Evolutionary conservation across 805 yeast genomes (phyloP).

Genomic region (Yamadazyma takamatsuzukensis): DNA sequence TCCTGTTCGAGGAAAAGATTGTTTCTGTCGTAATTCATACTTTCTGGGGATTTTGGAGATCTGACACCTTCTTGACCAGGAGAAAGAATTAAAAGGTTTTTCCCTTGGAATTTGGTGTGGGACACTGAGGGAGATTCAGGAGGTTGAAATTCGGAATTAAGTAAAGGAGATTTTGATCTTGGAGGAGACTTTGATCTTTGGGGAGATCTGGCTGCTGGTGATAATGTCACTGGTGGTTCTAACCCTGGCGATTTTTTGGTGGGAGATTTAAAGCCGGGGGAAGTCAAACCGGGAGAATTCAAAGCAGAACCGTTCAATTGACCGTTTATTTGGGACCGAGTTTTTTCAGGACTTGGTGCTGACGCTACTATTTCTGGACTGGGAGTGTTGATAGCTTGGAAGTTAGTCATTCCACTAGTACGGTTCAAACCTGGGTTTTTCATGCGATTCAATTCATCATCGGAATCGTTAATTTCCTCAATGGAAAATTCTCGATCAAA

Average conservation of each 20-base stretch:
- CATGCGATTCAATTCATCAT: slow-evolving; percentile 27
- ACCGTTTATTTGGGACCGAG: no score
- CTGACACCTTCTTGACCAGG: slow-evolving; percentile 35
- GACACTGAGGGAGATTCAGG: slow-evolving; percentile 12
- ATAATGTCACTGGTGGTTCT: no score
- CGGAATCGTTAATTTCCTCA: slow-evolving; percentile 40
- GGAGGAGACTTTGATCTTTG: no score
- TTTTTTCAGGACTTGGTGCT: no score
- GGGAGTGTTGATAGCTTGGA: no score
- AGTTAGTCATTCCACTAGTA: slow-evolving; percentile 10
- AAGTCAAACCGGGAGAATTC: no score
- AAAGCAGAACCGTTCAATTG: no score
- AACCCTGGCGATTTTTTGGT: no score
- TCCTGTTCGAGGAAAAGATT: slow-evolving; percentile 6
- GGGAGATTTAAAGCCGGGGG: no score
- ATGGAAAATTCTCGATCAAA: slow-evolving; percentile 29
- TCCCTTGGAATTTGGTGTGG: slow-evolving; percentile 19
- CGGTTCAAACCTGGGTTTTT: slow-evolving; percentile 1
- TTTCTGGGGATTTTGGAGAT: slow-evolving; percentile 9
- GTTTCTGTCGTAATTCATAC: slow-evolving; percentile 5
- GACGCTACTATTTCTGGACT: background rate
- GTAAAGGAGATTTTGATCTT: slow-evolving; percentile 13
- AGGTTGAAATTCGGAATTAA: background rate
- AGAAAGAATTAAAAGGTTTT: slow-evolving; percentile 34
- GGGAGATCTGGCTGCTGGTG: no score